phyloP scores from a whole-genome alignment of 2,329 filamentous ascomycete species.

The Chaetomium sp. region DNA sequence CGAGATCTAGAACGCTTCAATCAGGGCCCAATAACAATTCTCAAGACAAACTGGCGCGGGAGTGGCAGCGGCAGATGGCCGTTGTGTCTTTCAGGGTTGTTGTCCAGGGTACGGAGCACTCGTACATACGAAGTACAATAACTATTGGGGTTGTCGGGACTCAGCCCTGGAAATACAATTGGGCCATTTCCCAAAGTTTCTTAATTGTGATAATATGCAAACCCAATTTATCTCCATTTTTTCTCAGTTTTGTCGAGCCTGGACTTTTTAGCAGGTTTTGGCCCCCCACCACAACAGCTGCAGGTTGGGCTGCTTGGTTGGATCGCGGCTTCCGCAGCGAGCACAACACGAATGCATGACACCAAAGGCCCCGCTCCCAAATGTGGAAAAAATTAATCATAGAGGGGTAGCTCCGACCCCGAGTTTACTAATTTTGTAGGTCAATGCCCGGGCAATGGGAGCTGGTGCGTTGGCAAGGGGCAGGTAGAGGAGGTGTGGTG shows the following conservation, averaged over 20 bases:
- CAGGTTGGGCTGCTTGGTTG: conserved; percentile 28
- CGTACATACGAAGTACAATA: no score
- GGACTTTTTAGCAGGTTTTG: not conserved
- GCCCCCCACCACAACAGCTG: conserved; percentile 24
- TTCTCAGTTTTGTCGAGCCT: not conserved
- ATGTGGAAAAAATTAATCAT: conserved; percentile 18
- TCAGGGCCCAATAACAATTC: not conserved
- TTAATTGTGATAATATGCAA: not conserved
- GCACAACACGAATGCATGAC: conserved; percentile 10
- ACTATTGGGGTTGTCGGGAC: not conserved
- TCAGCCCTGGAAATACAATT: not conserved
- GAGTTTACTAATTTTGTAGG: not conserved
- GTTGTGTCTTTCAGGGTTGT: not conserved
- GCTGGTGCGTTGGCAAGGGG: conserved; percentile 11
- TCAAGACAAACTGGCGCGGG: not conserved
- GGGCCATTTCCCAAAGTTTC: no score
- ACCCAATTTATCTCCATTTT: conserved; percentile 6
- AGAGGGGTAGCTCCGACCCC: conserved; percentile 22
- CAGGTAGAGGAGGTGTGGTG: conserved; percentile 20
- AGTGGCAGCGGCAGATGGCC: not conserved
- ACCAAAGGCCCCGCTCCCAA: conserved; percentile 20
- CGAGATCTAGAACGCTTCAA: not conserved
- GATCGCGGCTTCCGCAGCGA: conserved; percentile 19
- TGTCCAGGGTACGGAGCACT: not conserved
- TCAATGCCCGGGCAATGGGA: conserved; percentile 11